Conservation (phyloP, 306 rosid species). For the Ochetophila trinervis region DNA sequence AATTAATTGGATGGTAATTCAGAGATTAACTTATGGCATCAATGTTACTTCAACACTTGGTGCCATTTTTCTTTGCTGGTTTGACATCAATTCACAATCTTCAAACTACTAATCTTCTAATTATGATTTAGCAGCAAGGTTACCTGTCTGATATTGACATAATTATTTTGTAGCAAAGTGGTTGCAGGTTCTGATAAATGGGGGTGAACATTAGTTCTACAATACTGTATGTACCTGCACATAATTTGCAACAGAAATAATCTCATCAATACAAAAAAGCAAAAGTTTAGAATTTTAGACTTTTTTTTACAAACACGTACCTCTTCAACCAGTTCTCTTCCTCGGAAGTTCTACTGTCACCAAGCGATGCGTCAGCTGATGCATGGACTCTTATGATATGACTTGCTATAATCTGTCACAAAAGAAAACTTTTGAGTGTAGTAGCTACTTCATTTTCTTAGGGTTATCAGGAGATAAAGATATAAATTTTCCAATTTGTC, state of each 20-base stretch:
- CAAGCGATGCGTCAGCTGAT: conserved; percentile 54
- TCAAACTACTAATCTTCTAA: background rate
- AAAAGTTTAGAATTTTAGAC: conserved; percentile 14
- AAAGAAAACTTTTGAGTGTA: conserved; percentile 15
- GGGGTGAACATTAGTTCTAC: conserved; percentile 76
- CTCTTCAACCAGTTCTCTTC: conserved; percentile 97
- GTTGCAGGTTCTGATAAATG: conserved; percentile 85
- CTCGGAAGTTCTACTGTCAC: conserved; percentile 55
- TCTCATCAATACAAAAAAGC: conserved; percentile 17
- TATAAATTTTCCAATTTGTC: conserved; percentile 1
- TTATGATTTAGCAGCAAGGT: conserved; percentile 15
- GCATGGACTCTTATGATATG: conserved; percentile 90
- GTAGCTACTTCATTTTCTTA: conserved; percentile 13
- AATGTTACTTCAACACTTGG: conserved; percentile 1
- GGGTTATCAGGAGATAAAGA: conserved; percentile 12
- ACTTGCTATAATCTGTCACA: conserved; percentile 76
- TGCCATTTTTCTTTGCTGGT: background rate
- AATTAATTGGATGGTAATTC: conserved; percentile 4
- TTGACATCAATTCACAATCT: background rate
- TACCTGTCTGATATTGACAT: conserved; percentile 98
- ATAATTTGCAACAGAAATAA: conserved; percentile 26
- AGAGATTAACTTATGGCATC: background rate
- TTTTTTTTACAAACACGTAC: conserved; percentile 31
- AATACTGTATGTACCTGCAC: conserved; percentile 80
- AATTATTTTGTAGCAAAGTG: conserved; percentile 59